A percentile compares a stretch with the other conserved stretches of the same genome.
Conservation (phyloP, 805 yeast species). For the Metschnikowia aberdeeniae region DNA sequence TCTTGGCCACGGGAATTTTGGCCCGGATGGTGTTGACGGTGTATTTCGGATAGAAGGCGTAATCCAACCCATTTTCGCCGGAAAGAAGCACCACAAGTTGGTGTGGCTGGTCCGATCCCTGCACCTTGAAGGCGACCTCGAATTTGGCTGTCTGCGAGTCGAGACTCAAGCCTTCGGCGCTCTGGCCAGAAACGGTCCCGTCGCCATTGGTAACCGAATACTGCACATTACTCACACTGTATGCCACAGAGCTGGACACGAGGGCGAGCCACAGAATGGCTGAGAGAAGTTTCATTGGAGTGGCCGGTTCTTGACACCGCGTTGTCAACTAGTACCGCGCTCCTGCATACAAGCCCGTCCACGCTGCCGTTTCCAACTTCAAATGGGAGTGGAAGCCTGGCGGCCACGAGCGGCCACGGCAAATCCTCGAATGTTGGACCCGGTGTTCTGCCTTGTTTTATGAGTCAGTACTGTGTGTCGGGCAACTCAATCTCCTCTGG, state of each 20-base stretch:
- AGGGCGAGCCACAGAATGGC: slow-evolving; percentile 18
- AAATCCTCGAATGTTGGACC: too few relatives aligned
- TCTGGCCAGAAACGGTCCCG: slow-evolving; percentile 30
- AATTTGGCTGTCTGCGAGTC: slow-evolving; percentile 31
- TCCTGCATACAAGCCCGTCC: too few relatives aligned
- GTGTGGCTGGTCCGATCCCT: slow-evolving; percentile 28
- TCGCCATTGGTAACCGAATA: slow-evolving; percentile 21
- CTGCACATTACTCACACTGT: slow-evolving; percentile 26
- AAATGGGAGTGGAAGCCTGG: too few relatives aligned
- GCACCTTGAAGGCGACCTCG: slow-evolving; percentile 25
- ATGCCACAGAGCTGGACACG: slow-evolving; percentile 24
- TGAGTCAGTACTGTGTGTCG: too few relatives aligned
- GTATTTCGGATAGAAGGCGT: slow-evolving; percentile 30
- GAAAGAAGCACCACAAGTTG: slow-evolving; percentile 32
- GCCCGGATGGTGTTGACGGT: slow-evolving; percentile 19
- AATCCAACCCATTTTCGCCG: slow-evolving; percentile 27
- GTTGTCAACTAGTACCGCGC: too few relatives aligned
- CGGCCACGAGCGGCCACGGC: too few relatives aligned
- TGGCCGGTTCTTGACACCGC: background rate
- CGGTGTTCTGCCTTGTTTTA: too few relatives aligned
- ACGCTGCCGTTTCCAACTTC: too few relatives aligned
- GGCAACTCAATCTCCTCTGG: slow-evolving; percentile 8
- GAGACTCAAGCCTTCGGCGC: slow-evolving; percentile 26
- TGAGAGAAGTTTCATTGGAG: slow-evolving; percentile 21
- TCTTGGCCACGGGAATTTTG: slow-evolving; percentile 23